Evolutionary conservation across 371 early-diverging fungal genomes (phyloP), one percentile per base, ranked within the genome.

Genomic region (Saksenaea oblongispora): DNA sequence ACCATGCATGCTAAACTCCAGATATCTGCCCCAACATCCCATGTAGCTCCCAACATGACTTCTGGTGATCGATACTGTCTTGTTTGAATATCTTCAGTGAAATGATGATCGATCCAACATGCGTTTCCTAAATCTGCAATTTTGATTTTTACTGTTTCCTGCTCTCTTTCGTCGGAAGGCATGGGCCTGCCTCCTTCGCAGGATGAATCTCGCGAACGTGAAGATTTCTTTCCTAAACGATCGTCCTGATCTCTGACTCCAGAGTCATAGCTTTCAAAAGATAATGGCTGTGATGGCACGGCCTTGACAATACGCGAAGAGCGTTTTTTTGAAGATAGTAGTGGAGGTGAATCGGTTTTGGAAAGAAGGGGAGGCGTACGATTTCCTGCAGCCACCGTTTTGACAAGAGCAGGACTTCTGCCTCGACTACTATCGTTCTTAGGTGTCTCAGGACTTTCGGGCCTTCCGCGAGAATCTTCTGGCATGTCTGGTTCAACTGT

Each of bases 21-120:
- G n/a, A 98, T 91, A 76, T 99, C 99, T 3, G 96, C 93, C n/a
- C 90, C 87, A 17, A 88, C 76, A 58, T 92, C 91, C 91, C 97
- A 99, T 37, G 87, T 83, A n/a, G 90, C 88, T 3, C 99, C 99
- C 1, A 98, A 72, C 51, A 98, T 95, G 7, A 96, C 98, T 74
- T 99, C 99, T 11, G 99, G 99, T 1, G 96, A 90, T 53, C 99
- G 89, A 65, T 99, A 99, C 75, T 97, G 99, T 56, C 99, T 89
- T 26, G 99, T 98, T 71, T 98, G 98, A 60, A 99, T 97, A 75
- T 98, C 98, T 62, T 92, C 91, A 0, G 96, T 95, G 62, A 96
- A 96, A 70, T 97, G 97, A 64, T 95, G 90, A 69, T 97, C 85
- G 3, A 89, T 88, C 95, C 96, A 97, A 70, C 96, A 97, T n/a